Percentiles rank a stretch among this genome's conserved stretches.
phyloP scores from a whole-genome alignment of 495 filamentous ascomycete species.

The Cercophora newfieldiana region DNA sequence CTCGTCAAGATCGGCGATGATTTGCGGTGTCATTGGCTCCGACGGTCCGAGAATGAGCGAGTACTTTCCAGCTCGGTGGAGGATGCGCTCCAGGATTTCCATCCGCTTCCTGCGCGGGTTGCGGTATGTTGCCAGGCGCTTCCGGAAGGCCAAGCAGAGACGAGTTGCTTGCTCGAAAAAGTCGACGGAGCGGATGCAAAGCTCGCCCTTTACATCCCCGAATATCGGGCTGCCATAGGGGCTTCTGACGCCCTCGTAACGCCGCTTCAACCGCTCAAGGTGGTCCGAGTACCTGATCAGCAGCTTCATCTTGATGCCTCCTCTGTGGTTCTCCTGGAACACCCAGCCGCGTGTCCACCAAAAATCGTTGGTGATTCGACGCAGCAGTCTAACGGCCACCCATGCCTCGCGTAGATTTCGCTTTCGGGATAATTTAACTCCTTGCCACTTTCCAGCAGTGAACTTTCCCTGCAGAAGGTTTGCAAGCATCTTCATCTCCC shows the following conservation, averaged over 20 bases:
- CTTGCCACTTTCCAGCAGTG: neutral
- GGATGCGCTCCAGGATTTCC: neutral
- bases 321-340: slow-evolving; percentile 8
- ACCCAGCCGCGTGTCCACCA: slow-evolving; percentile 7
- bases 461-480: neutral
- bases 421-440: neutral
- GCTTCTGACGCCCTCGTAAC: neutral
- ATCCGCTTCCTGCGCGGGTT: neutral
- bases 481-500: neutral
- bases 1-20: neutral
- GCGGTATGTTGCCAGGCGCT: slow-evolving; percentile 20
- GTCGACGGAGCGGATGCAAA: slow-evolving; percentile 32
- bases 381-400: neutral
- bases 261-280: slow-evolving; percentile 6
- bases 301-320: neutral
- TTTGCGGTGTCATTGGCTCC: neutral
- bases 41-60: neutral
- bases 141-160: slow-evolving; percentile 32
- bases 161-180: slow-evolving; percentile 29
- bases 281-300: neutral
- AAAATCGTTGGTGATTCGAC: neutral
- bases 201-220: slow-evolving; percentile 32
- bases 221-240: slow-evolving; percentile 23
- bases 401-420: neutral
- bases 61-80: neutral